These are phyloP conservation scores for Rhynchospora tenuis DNA, from an alignment of 176 grass and related monocot species.

Conservation along the genomic window DNA sequence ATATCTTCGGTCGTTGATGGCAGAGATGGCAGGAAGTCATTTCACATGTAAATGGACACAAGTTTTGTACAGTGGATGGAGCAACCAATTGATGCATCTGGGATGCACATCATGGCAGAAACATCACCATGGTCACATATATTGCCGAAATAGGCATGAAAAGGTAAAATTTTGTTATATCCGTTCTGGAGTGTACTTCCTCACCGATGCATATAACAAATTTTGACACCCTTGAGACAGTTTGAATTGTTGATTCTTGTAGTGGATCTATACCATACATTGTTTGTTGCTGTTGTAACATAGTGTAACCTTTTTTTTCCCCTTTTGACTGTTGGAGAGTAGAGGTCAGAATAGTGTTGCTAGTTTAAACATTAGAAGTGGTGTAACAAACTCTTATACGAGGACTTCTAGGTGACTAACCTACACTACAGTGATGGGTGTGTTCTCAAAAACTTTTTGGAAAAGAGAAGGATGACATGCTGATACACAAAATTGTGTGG, in stretches of 20 bases:
- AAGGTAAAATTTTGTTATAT: neutral
- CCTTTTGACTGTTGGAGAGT: neutral
- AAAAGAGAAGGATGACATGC: neutral
- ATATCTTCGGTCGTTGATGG: neutral
- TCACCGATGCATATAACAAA: neutral
- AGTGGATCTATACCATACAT: neutral
- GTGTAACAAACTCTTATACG: neutral
- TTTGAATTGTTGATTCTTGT: neutral
- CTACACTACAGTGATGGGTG: neutral
- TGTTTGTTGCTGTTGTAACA: conserved; percentile 14
- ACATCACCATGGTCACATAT: neutral
- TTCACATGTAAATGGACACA: neutral
- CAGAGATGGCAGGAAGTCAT: neutral
- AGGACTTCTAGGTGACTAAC: neutral
- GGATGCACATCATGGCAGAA: neutral
- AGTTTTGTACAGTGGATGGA: neutral
- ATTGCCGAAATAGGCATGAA: neutral
- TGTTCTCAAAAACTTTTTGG: neutral
- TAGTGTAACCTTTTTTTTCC: neutral
- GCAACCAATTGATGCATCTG: neutral
- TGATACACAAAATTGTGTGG: neutral
- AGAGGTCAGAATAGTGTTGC: neutral
- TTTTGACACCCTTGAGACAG: neutral
- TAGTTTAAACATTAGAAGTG: conserved; percentile 2
- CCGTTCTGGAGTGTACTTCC: neutral